Evolutionary conservation across 257 asterid species (phyloP).

Genomic region (Lavandula angustifolia): DNA sequence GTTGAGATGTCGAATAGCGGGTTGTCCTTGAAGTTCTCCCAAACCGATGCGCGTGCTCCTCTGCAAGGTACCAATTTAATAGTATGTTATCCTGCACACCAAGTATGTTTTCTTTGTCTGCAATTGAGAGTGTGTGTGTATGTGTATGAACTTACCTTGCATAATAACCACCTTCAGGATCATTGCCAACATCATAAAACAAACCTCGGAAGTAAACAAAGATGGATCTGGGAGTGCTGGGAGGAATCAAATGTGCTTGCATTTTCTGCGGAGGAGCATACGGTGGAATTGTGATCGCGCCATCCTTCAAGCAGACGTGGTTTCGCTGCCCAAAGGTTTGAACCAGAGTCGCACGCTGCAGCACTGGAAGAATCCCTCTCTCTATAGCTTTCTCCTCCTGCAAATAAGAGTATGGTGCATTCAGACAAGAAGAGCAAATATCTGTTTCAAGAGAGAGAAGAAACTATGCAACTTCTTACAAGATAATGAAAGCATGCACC

Average conservation of each 20-base stretch:
- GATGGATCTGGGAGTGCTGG: constrained; percentile 78
- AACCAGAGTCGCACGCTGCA: constrained; percentile 77
- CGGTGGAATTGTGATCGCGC: constrained; percentile 79
- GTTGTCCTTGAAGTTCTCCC: constrained; percentile 94
- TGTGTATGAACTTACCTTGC: constrained; percentile 51
- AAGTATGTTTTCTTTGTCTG: neutral
- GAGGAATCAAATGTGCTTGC: constrained; percentile 82
- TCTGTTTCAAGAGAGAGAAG: neutral
- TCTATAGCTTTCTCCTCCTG: constrained; percentile 87
- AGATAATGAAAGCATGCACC: constrained; percentile 89
- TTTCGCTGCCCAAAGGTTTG: constrained; percentile 87
- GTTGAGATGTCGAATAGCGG: constrained; percentile 85
- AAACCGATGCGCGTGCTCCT: constrained; percentile 93
- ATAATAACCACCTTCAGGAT: constrained; percentile 84
- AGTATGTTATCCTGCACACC: neutral
- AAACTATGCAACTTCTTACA: constrained; percentile 35
- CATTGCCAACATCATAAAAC: constrained; percentile 75
- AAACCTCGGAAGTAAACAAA: constrained; percentile 85
- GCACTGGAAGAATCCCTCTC: constrained; percentile 76
- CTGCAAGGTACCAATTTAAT: constrained; percentile 35
- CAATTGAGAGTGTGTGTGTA: neutral
- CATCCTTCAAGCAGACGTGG: constrained; percentile 76
- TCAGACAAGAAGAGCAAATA: neutral
- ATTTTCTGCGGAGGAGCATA: constrained; percentile 89
- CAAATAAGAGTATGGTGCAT: constrained; percentile 1